phyloP scores from a whole-genome alignment of 768 basidiomycete species.

The Suillus lakei region DNA sequence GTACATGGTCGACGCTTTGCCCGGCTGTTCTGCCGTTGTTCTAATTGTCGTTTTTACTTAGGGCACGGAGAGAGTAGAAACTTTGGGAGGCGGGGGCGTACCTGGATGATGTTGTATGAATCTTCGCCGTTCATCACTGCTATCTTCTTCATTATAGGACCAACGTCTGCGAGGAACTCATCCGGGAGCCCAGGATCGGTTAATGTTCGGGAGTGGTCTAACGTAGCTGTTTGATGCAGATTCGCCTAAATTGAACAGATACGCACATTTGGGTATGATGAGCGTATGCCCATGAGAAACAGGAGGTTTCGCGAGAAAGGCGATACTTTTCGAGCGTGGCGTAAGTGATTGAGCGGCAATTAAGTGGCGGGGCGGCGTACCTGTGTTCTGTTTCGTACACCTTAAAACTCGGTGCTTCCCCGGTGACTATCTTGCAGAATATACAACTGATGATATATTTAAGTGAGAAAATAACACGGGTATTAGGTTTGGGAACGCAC shows the following conservation, averaged over 20 bases:
- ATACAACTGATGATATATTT: background rate
- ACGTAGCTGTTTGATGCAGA: background rate
- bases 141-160: conserved; percentile 59
- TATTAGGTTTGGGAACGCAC: background rate
- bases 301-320: conserved; percentile 51
- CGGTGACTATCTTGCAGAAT: conserved; percentile 22
- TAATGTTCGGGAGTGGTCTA: conserved; percentile 63
- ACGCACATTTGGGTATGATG: conserved; percentile 49
- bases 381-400: conserved; percentile 44
- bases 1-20: conserved; percentile 52
- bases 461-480: background rate
- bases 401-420: conserved; percentile 41
- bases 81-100: conserved; percentile 12
- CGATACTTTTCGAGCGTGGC: conserved; percentile 30
- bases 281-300: conserved; percentile 49
- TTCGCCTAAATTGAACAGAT: background rate
- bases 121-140: conserved; percentile 51
- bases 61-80: background rate
- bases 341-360: background rate
- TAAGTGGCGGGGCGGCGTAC: conserved; percentile 21
- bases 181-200: conserved; percentile 56
- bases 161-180: conserved; percentile 56
- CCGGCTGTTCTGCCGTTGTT: conserved; percentile 66
- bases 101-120: conserved; percentile 66
- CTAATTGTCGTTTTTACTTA: conserved; percentile 22